Conservation (phyloP, 2,329 filamentous ascomycete genomes). For the Claviceps pazoutovae region DNA sequence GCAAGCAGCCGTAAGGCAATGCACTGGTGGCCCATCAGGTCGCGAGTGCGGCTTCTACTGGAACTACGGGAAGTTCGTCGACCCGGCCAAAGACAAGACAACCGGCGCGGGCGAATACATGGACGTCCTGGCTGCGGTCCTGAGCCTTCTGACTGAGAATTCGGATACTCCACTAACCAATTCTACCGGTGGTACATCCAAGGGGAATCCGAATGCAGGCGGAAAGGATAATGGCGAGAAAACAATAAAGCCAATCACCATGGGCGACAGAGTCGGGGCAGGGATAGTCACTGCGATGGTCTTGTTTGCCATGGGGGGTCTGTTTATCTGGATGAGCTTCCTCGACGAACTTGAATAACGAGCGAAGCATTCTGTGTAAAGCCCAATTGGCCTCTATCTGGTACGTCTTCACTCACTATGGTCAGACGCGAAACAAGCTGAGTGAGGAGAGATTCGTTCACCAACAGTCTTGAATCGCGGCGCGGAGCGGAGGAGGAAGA, state of each 20-base stretch:
- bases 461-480: too few relatives aligned
- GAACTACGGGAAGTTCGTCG: constrained; percentile 26
- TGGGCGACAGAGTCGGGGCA: constrained; percentile 9
- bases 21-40: constrained; percentile 27
- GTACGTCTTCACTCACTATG: too few relatives aligned
- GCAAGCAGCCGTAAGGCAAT: constrained; percentile 36
- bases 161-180: constrained; percentile 29
- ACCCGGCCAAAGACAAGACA: constrained; percentile 1
- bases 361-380: not conserved
- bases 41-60: constrained; percentile 39
- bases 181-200: constrained; percentile 34
- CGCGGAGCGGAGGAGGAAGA: too few relatives aligned
- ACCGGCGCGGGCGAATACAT: not conserved
- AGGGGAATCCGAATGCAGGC: constrained; percentile 26
- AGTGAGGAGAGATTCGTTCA: too few relatives aligned
- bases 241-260: not conserved
- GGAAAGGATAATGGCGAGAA: constrained; percentile 15
- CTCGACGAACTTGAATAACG: constrained; percentile 8
- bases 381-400: too few relatives aligned
- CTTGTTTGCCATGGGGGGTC: constrained; percentile 24
- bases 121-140: constrained; percentile 38
- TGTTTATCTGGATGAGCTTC: constrained; percentile 36
- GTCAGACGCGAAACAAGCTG: too few relatives aligned
- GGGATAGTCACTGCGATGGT: constrained; percentile 32
- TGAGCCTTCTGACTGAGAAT: constrained; percentile 23